These are phyloP conservation scores for Peronospora tabacina DNA, from an alignment of 352 stramenopile species.

Conservation along the genomic window DNA sequence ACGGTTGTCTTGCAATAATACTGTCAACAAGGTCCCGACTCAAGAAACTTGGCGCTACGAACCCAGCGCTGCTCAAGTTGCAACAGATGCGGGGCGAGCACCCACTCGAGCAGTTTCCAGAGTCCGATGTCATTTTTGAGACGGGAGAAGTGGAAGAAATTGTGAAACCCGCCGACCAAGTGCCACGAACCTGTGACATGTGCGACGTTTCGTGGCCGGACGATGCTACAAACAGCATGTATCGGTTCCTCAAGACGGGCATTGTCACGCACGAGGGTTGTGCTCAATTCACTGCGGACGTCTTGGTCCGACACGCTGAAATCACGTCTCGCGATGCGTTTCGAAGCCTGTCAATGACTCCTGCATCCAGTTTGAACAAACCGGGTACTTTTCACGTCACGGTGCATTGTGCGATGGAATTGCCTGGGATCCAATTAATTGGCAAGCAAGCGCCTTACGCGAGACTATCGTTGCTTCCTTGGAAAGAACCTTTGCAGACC, in stretches of 20 bases:
- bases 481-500: constrained; percentile 80
- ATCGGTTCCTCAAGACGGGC: constrained; percentile 35
- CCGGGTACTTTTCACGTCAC: constrained; percentile 70
- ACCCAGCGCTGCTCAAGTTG: constrained; percentile 58
- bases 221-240: constrained; percentile 48
- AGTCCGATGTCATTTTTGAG: constrained; percentile 70
- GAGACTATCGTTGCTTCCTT: constrained; percentile 67
- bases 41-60: constrained; percentile 55
- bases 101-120: constrained; percentile 46
- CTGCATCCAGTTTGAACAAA: constrained; percentile 46
- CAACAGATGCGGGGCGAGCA: constrained; percentile 68
- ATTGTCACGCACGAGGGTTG: constrained; percentile 69
- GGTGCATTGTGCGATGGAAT: constrained; percentile 62
- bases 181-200: constrained; percentile 53
- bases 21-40: constrained; percentile 41
- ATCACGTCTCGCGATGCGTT: constrained; percentile 52
- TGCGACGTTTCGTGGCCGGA: constrained; percentile 81
- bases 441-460: constrained; percentile 64
- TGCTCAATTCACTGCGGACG: constrained; percentile 64
- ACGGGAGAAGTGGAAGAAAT: constrained; percentile 51
- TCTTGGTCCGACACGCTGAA: constrained; percentile 48
- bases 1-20: not conserved
- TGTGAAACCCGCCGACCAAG: constrained; percentile 10
- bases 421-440: constrained; percentile 55
- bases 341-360: constrained; percentile 35